Conservation (phyloP, 768 basidiomycete genomes). For the Mycena epipterygia region DNA sequence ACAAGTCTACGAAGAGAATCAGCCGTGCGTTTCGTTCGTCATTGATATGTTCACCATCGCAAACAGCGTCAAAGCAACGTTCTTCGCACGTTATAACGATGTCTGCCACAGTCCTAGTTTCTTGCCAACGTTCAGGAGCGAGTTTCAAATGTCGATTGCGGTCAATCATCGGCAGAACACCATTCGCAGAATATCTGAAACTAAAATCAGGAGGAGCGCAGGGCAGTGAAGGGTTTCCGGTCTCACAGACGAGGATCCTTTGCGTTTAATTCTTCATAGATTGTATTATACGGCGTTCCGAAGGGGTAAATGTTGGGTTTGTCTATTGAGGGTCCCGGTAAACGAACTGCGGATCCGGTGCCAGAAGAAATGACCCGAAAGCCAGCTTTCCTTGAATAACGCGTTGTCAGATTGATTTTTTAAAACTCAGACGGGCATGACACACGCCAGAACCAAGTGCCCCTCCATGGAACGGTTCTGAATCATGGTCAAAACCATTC, state of each 20-base stretch:
- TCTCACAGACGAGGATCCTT: conserved; percentile 91
- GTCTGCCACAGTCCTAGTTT: conserved; percentile 89
- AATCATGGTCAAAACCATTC: conserved; percentile 34
- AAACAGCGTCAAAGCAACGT: conserved; percentile 97
- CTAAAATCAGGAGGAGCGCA: background rate
- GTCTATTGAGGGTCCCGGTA: conserved; percentile 97
- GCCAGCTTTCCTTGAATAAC: conserved; percentile 81
- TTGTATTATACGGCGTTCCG: conserved; percentile 96
- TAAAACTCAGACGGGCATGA: conserved; percentile 33
- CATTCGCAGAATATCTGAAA: conserved; percentile 91
- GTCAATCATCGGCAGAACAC: conserved; percentile 95
- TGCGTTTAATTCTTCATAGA: conserved; percentile 88
- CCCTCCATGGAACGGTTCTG: conserved; percentile 99
- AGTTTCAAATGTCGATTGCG: conserved; percentile 92
- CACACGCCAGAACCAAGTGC: conserved; percentile 90
- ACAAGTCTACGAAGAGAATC: conserved; percentile 69
- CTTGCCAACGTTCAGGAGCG: conserved; percentile 98
- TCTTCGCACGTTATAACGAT: conserved; percentile 99
- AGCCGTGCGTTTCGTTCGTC: conserved; percentile 2
- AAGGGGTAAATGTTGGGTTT: conserved; percentile 98
- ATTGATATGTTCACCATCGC: conserved; percentile 79
- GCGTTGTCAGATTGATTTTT: conserved; percentile 30
- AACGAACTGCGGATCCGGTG: conserved; percentile 95
- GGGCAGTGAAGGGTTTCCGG: background rate
- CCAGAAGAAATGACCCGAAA: conserved; percentile 94